phyloP scores from a whole-genome alignment of 2,329 filamentous ascomycete species.

The Cladosporium velox region DNA sequence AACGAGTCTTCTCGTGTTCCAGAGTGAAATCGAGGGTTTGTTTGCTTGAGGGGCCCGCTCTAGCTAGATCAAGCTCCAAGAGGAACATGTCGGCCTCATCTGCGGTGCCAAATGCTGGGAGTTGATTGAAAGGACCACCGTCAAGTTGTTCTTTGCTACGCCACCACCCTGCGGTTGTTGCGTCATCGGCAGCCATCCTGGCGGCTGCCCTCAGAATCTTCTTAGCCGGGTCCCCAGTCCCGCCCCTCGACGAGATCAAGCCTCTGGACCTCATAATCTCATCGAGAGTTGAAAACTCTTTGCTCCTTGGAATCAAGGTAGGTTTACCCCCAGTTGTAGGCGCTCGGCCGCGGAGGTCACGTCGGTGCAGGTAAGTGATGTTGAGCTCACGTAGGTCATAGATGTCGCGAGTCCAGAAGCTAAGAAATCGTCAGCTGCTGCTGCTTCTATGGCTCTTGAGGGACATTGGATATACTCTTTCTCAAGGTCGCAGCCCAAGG shows the following conservation, averaged over 20 bases:
- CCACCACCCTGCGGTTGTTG: too few relatives aligned
- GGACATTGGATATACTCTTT: neutral
- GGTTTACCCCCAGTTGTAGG: neutral
- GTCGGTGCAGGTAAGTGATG: neutral
- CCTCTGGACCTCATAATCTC: neutral
- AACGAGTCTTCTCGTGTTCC: too few relatives aligned
- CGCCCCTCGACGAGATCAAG: neutral
- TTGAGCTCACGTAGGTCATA: neutral
- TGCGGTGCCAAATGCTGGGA: too few relatives aligned
- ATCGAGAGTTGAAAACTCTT: neutral
- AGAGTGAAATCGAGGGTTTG: too few relatives aligned
- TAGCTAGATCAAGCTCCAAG: too few relatives aligned
- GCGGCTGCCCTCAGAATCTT: neutral
- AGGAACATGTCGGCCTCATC: too few relatives aligned
- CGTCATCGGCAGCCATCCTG: too few relatives aligned
- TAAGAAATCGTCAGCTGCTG: neutral
- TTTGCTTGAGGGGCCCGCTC: too few relatives aligned
- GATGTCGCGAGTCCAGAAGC: neutral
- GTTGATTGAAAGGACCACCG: too few relatives aligned
- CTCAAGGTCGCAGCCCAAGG: neutral
- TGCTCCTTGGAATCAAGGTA: neutral
- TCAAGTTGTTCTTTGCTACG: too few relatives aligned
- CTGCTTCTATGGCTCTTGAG: neutral
- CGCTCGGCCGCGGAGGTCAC: neutral
- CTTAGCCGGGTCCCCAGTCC: neutral